Base-by-base conservation (phyloP, 2,329 filamentous ascomycete genomes). In the Scedosporium dehoogii region DNA sequence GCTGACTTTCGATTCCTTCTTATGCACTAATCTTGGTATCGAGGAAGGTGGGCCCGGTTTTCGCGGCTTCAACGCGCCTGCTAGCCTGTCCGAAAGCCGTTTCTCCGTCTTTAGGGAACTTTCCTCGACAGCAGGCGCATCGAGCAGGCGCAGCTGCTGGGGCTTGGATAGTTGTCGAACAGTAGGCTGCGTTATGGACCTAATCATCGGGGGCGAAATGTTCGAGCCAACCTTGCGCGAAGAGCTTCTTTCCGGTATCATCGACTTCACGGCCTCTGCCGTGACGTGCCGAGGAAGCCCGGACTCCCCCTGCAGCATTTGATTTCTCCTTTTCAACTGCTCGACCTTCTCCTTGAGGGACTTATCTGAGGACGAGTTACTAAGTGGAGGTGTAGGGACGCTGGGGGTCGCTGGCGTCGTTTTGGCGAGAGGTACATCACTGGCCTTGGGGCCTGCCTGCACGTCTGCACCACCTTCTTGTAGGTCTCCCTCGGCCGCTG, bases 1-100 rank as follows among this genome's bases (percentile, higher is more conserved):
- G 7, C 92, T 96, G 2, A 99, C 94, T 69, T 89, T 90, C 3
- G 90, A 85, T 66, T 86, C 87, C 67, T 83, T 86, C 70, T 87
- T 90, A 59, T 89, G 86, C 29, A 96, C 85, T 27, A 94, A 94
- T 38, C 94, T 86, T 29, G 92, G 92, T 64, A 99, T 97, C 51
- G 93, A 82, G 1, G 94, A 97, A n/a, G 79, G 75, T 3, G 78
- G 78, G 1, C 73, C 71, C 69, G 86, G 87, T 27, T 81, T 75
- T 63, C 79, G 74, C 21, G 74, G 74, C 70, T 92, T 93, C 63
- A 90, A 75, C 3, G 84, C 79, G 29, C 79, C 80, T 1, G 93
- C 86, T 12, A 92, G 76, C 62, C 88, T 85, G 66, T 91, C 91
- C 14, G 85, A 85, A 62, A 96, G 78, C 68, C 90, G 91, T 74